Percentiles rank a stretch among this genome's conserved stretches.
Evolutionary conservation across 2,329 filamentous ascomycete species (phyloP).

Genomic region (Hypomyces perniciosus): DNA sequence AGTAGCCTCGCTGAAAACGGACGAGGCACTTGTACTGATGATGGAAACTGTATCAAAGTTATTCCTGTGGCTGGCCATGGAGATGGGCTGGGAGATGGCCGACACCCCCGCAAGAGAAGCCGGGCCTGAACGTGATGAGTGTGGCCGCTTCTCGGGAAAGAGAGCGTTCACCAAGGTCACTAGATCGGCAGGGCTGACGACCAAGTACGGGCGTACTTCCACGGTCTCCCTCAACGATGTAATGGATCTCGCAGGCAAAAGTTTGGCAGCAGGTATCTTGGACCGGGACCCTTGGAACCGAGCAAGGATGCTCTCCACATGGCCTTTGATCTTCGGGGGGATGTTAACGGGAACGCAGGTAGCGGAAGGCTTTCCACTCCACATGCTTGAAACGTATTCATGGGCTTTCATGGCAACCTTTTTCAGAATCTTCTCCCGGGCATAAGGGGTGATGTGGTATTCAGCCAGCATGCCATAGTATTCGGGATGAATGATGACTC

Average conservation of each 20-base stretch:
- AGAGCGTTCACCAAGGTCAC: conserved; percentile 75
- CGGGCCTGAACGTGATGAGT: conserved; percentile 58
- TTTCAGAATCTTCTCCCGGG: conserved; percentile 72
- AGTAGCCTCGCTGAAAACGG: conserved; percentile 62
- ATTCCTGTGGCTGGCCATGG: conserved; percentile 49
- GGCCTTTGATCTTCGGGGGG: conserved; percentile 56
- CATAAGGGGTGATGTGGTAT: conserved; percentile 88
- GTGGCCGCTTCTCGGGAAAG: conserved; percentile 67
- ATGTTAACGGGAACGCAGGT: conserved; percentile 43
- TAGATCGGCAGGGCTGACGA: conserved; percentile 73
- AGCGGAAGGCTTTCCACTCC: conserved; percentile 59
- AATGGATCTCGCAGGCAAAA: conserved; percentile 65
- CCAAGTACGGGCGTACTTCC: conserved; percentile 73
- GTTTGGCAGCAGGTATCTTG: conserved; percentile 46
- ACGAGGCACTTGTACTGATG: conserved; percentile 66
- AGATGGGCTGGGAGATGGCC: conserved; percentile 61
- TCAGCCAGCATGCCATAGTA: conserved; percentile 73
- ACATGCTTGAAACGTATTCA: conserved; percentile 72
- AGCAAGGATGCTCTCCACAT: conserved; percentile 66
- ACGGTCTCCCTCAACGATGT: conserved; percentile 69
- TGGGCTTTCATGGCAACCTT: conserved; percentile 77
- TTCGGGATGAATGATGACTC: conserved; percentile 84
- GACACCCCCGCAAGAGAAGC: conserved; percentile 64
- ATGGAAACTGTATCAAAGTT: conserved; percentile 63
- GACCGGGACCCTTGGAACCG: conserved; percentile 53